Evolutionary conservation across 2,329 filamentous ascomycete species (phyloP).

Genomic region (Monilinia laxa): DNA sequence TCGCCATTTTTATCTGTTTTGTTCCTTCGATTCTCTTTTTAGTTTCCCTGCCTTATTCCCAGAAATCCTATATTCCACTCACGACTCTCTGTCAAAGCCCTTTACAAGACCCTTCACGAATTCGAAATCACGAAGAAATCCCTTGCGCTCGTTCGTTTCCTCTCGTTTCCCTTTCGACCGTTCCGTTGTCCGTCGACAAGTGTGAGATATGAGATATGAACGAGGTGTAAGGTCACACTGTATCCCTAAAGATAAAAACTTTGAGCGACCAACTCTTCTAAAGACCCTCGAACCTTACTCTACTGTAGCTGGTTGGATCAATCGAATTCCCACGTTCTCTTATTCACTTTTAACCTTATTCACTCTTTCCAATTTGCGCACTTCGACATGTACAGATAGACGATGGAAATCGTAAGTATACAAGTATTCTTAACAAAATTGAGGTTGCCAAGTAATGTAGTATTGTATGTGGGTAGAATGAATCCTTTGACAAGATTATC

Average conservation of each 20-base stretch:
- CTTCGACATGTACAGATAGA: neutral
- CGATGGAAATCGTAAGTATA: neutral
- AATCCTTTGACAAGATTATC: neutral
- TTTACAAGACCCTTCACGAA: neutral
- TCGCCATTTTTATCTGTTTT: constrained; percentile 52
- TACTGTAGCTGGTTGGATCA: neutral
- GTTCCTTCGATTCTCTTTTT: neutral
- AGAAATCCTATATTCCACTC: neutral
- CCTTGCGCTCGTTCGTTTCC: neutral
- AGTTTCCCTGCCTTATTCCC: neutral
- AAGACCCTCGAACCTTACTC: too few relatives aligned
- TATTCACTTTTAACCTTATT: neutral
- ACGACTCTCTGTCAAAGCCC: neutral
- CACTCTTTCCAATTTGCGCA: neutral
- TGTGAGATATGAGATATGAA: neutral
- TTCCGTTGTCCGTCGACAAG: neutral
- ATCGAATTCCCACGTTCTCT: neutral
- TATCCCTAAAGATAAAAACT: too few relatives aligned
- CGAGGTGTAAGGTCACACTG: neutral
- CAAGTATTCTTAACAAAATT: too few relatives aligned
- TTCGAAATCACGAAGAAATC: neutral
- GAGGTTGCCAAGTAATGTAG: neutral
- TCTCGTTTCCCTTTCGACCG: neutral
- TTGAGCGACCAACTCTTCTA: neutral
- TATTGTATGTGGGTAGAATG: neutral